Percentiles rank a stretch among this genome's conserved stretches.
These are phyloP conservation scores for Urostyla sp. DNA, from an alignment of 73 alveolate species.

Conservation along the genomic window DNA sequence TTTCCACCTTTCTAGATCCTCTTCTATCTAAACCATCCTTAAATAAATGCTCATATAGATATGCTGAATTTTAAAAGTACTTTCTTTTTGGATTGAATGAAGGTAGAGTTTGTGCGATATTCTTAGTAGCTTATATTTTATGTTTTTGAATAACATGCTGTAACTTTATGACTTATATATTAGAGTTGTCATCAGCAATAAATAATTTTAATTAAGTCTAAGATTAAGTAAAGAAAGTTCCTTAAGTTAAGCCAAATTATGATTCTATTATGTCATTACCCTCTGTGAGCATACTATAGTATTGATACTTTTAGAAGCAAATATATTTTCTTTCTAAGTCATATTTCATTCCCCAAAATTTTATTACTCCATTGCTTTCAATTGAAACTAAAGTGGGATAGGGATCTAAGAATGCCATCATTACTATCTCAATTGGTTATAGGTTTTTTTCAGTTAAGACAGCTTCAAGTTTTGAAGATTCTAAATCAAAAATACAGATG, in stretches of 20 bases:
- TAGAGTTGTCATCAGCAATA: constrained; percentile 30
- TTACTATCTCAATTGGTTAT: constrained; percentile 65
- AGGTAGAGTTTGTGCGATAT: neutral
- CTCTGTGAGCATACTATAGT: no score
- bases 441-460: constrained; percentile 73
- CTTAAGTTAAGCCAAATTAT: no score
- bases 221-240: no score
- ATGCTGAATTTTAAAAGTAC: constrained; percentile 36
- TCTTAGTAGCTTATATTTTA: neutral
- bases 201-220: no score
- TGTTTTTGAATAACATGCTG: neutral
- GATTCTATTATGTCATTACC: no score
- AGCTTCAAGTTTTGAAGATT: constrained; percentile 90
- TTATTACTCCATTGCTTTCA: constrained; percentile 67
- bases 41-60: neutral
- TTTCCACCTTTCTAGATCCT: constrained; percentile 47
- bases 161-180: neutral
- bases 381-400: constrained; percentile 81
- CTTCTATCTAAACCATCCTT: constrained; percentile 59
- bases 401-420: constrained; percentile 83
- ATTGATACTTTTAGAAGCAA: constrained; percentile 54
- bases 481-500: constrained; percentile 88
- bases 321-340: constrained; percentile 34
- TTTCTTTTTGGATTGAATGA: constrained; percentile 62
- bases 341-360: constrained; percentile 71